Evolutionary conservation across 2,329 filamentous ascomycete species (phyloP).

Genomic region (Pseudogymnoascus sp.): DNA sequence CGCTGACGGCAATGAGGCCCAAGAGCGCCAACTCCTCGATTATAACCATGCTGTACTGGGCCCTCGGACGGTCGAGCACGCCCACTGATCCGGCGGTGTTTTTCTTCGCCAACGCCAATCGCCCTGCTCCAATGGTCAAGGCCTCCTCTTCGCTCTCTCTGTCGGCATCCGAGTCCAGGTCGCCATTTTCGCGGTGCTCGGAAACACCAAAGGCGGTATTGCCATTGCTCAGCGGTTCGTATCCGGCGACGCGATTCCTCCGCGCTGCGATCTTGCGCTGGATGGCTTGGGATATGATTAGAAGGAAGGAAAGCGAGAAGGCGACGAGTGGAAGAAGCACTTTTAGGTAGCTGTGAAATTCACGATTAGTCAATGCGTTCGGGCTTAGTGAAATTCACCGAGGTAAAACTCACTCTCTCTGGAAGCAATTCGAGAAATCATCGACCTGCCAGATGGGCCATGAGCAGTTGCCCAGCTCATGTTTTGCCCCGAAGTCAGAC

Average conservation of each 20-base stretch:
- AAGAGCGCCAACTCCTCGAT: conserved; percentile 71
- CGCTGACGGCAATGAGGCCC: conserved; percentile 64
- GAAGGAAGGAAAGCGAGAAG: conserved; percentile 62
- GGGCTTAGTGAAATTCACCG: background rate
- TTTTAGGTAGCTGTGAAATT: conserved; percentile 61
- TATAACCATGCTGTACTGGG: conserved; percentile 61
- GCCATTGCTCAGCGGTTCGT: conserved; percentile 47
- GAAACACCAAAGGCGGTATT: conserved; percentile 33
- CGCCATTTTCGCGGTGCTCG: conserved; percentile 31
- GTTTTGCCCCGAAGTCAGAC: background rate
- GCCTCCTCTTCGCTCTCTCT: conserved; percentile 40
- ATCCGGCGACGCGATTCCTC: conserved; percentile 42
- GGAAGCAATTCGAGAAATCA: conserved; percentile 59
- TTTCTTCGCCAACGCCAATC: conserved; percentile 52
- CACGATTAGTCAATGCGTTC: conserved; percentile 17
- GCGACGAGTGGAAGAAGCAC: conserved; percentile 70
- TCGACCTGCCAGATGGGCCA: conserved; percentile 50
- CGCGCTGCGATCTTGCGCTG: conserved; percentile 47
- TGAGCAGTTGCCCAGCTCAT: conserved; percentile 24
- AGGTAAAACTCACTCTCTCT: conserved; percentile 53
- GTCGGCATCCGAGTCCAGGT: conserved; percentile 47
- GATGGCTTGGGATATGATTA: conserved; percentile 54
- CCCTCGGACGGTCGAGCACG: conserved; percentile 68
- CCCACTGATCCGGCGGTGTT: conserved; percentile 59
- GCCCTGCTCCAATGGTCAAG: conserved; percentile 51